Percentiles rank a stretch among this genome's conserved stretches.
Evolutionary conservation across 78 protist genomes (phyloP).

Genomic region (Dictyostelium discoideum): DNA sequence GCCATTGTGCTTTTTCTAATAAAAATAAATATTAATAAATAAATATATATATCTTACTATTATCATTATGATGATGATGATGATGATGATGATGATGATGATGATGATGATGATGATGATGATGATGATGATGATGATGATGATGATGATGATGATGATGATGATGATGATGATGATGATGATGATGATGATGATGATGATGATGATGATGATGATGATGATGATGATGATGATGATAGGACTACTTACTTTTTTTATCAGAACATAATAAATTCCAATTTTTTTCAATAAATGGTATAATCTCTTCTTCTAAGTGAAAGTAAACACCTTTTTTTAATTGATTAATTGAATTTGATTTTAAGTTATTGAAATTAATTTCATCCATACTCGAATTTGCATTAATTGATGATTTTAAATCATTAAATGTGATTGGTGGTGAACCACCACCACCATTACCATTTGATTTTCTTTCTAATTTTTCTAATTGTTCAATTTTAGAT

Average conservation of each 20-base stretch:
- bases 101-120: too few relatives aligned
- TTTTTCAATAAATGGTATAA: conserved; percentile 52
- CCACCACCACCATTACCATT: background rate
- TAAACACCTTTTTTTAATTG: conserved; percentile 1
- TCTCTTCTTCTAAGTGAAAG: conserved; percentile 39
- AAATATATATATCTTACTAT: too few relatives aligned
- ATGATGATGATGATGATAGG: background rate
- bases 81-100: too few relatives aligned
- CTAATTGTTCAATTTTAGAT: background rate
- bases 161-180: background rate
- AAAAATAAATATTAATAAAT: too few relatives aligned
- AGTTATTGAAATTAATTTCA: background rate
- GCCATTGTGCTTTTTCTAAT: conserved; percentile 62
- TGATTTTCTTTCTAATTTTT: background rate
- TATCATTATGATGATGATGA: too few relatives aligned
- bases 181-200: too few relatives aligned
- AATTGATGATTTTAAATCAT: background rate
- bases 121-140: too few relatives aligned
- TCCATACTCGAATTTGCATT: background rate
- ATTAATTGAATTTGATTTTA: background rate
- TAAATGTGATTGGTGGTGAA: background rate
- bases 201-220: background rate
- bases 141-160: background rate
- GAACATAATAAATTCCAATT: conserved; percentile 72
- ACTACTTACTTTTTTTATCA: conserved; percentile 57